Conservation (phyloP, 306 rosid genomes). For the Lathyrus tuberosus region DNA sequence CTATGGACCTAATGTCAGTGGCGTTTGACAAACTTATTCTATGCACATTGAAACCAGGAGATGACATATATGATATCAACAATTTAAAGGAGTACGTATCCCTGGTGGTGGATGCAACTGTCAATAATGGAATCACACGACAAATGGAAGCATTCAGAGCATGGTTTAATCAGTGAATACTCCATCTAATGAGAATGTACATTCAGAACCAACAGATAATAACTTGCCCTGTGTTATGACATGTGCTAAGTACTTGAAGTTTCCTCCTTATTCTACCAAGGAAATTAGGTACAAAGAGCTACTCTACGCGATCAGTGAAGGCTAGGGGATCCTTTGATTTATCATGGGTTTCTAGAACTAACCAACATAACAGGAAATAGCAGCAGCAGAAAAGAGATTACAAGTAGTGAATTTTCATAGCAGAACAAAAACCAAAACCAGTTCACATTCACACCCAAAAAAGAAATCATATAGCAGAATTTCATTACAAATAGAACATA, state of each 20-base stretch:
- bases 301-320: conserved; percentile 93
- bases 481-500: too few relatives aligned
- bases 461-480: too few relatives aligned
- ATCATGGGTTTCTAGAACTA: conserved; percentile 75
- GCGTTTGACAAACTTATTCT: conserved; percentile 90
- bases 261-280: conserved; percentile 99
- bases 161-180: conserved; percentile 78
- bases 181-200: conserved; percentile 72
- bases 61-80: conserved; percentile 77
- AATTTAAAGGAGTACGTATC: conserved; percentile 89
- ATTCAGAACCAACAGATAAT: conserved; percentile 83
- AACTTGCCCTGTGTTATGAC: conserved; percentile 99
- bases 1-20: conserved; percentile 49
- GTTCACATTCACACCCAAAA: too few relatives aligned
- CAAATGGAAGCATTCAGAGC: conserved; percentile 93
- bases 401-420: too few relatives aligned
- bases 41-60: conserved; percentile 77
- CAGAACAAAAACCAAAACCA: too few relatives aligned
- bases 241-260: conserved; percentile 97
- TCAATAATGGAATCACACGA: conserved; percentile 77
- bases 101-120: conserved; percentile 80
- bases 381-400: too few relatives aligned
- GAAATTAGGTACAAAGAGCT: conserved; percentile 95
- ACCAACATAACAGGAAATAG: conserved; percentile 47
- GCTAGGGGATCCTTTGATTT: conserved; percentile 99